These are phyloP conservation scores for Hypoxylon fragiforme DNA, from an alignment of 495 filamentous ascomycete genomes.

Conservation along the genomic window DNA sequence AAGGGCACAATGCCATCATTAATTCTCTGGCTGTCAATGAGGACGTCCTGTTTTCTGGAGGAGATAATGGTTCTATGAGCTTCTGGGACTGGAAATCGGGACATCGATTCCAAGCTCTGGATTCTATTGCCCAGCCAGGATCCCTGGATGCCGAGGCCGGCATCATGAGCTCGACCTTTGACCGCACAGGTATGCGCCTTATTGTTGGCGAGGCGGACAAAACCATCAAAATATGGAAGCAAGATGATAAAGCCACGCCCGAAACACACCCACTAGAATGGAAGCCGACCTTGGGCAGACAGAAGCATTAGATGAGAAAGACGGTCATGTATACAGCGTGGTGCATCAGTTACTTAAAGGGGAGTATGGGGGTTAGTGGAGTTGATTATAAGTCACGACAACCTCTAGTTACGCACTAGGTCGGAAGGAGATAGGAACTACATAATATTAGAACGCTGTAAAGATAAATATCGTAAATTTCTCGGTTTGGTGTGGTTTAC, in stretches of 20 bases:
- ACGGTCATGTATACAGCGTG: not conserved
- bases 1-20: conserved; percentile 94
- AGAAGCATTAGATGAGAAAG: conserved; percentile 39
- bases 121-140: conserved; percentile 92
- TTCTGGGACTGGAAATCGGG: conserved; percentile 99
- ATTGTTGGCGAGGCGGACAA: conserved; percentile 97
- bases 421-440: no score
- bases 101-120: conserved; percentile 81
- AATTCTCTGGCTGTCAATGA: conserved; percentile 94
- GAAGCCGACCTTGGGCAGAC: conserved; percentile 75
- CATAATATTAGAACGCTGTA: no score
- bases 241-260: conserved; percentile 84
- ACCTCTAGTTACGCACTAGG: no score
- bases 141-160: conserved; percentile 92
- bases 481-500: not conserved
- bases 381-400: no score
- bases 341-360: no score
- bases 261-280: conserved; percentile 92
- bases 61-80: conserved; percentile 92
- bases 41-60: conserved; percentile 92
- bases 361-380: no score
- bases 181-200: conserved; percentile 82
- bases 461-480: no score
- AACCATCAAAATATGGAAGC: conserved; percentile 97
- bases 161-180: conserved; percentile 90